These are phyloP conservation scores for Coniella vitis DNA, from an alignment of 2,329 filamentous ascomycete species.

Conservation along the genomic window DNA sequence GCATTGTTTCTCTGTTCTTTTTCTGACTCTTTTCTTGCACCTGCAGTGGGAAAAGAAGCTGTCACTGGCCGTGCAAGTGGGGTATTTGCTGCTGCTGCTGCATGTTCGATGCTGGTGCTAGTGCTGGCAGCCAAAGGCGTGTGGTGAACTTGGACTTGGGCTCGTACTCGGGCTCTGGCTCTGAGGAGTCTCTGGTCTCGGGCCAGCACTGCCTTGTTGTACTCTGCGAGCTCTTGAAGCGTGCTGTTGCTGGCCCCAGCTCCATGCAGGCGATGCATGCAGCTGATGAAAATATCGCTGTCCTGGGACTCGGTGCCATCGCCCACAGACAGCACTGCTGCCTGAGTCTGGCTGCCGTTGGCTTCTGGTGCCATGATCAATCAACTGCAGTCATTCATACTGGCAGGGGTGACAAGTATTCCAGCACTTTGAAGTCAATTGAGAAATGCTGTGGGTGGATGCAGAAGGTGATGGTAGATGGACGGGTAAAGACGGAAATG, in stretches of 20 bases:
- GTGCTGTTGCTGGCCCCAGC: constrained; percentile 21
- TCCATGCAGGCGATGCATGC: constrained; percentile 32
- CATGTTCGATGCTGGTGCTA: no score
- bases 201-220: background rate
- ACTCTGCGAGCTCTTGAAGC: constrained; percentile 1
- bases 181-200: background rate
- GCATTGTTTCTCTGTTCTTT: background rate
- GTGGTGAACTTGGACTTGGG: no score
- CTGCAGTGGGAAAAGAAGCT: no score
- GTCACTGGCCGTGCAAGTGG: no score
- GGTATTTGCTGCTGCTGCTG: no score
- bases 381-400: constrained; percentile 4
- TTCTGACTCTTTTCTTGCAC: no score
- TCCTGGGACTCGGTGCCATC: constrained; percentile 35
- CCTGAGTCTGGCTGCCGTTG: constrained; percentile 22
- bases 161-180: background rate
- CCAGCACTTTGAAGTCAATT: no score
- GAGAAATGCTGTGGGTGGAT: no score
- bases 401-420: constrained; percentile 6
- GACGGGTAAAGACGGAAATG: no score
- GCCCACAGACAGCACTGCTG: constrained; percentile 23
- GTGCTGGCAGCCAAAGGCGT: no score
- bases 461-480: no score
- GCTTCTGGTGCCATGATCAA: constrained; percentile 12
- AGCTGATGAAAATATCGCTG: constrained; percentile 35